Conservation (phyloP, 2,329 filamentous ascomycete genomes). For the Colletotrichum phormii region DNA sequence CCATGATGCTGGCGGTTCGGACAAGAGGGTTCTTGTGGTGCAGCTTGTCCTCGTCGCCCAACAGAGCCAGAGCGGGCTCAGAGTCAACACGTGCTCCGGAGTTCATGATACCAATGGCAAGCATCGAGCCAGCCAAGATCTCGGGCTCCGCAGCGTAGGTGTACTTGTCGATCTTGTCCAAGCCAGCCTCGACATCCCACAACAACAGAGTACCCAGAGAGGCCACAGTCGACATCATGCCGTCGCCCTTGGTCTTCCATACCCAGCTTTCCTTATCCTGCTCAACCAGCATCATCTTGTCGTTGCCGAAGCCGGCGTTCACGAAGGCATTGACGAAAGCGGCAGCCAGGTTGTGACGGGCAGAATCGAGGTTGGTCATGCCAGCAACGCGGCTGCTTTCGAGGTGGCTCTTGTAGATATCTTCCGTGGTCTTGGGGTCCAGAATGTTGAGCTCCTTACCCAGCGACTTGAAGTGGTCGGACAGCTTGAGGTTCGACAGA, state of each 20-base stretch:
- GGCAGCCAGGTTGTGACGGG: slow-evolving; percentile 93
- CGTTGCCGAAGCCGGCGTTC: slow-evolving; percentile 93
- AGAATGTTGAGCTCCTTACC: slow-evolving; percentile 97
- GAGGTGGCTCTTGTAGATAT: slow-evolving; percentile 99
- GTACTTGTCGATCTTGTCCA: slow-evolving; percentile 95
- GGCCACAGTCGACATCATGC: slow-evolving; percentile 96
- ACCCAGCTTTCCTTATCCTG: slow-evolving; percentile 94
- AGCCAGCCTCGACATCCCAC: slow-evolving; percentile 92
- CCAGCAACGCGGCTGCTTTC: slow-evolving; percentile 94
- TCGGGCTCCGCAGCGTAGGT: slow-evolving; percentile 85
- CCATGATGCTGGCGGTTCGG: slow-evolving; percentile 91
- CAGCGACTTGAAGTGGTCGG: slow-evolving; percentile 92
- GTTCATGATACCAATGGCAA: slow-evolving; percentile 96
- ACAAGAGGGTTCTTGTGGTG: slow-evolving; percentile 82
- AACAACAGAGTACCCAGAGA: slow-evolving; percentile 91
- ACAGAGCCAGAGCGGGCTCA: slow-evolving; percentile 88
- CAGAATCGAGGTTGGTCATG: slow-evolving; percentile 94
- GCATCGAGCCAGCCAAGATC: slow-evolving; percentile 90
- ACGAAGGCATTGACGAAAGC: slow-evolving; percentile 98
- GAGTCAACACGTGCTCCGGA: slow-evolving; percentile 90
- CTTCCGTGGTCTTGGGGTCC: slow-evolving; percentile 95
- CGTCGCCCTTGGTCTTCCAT: slow-evolving; percentile 99
- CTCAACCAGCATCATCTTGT: slow-evolving; percentile 97
- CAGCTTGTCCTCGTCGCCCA: slow-evolving; percentile 84
- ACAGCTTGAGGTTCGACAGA: slow-evolving; percentile 86